These are phyloP conservation scores for Adenanthera pavonina DNA, from an alignment of 306 rosid genomes.

Conservation along the genomic window DNA sequence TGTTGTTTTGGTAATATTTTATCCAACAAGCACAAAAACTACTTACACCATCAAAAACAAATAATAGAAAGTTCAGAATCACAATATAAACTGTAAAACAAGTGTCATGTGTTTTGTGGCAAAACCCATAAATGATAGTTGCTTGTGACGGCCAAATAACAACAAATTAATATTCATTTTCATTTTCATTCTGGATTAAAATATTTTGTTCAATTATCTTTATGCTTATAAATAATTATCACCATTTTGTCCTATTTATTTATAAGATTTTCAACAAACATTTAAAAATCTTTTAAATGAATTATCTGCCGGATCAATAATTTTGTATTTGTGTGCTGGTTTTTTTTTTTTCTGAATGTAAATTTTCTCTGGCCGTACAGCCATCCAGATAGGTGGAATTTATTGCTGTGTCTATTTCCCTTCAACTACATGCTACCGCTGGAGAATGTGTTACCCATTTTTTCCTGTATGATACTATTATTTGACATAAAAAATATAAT, in stretches of 20 bases:
- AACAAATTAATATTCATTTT: not conserved
- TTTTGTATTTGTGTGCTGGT: not conserved
- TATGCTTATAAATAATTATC: not conserved
- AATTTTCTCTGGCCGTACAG: not conserved
- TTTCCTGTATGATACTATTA: too few relatives aligned
- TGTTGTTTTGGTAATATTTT: not conserved
- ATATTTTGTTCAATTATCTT: not conserved
- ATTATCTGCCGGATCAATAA: not conserved
- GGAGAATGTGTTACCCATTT: too few relatives aligned
- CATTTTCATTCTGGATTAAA: not conserved
- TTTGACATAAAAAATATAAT: too few relatives aligned
- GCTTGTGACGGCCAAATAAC: too few relatives aligned
- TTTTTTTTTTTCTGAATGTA: not conserved
- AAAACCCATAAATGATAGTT: not conserved
- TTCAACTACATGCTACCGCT: too few relatives aligned
- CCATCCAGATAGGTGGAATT: too few relatives aligned
- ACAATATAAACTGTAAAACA: not conserved
- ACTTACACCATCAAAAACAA: not conserved
- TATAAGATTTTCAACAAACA: not conserved
- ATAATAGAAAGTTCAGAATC: not conserved
- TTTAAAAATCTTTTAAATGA: not conserved
- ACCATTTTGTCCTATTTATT: not conserved
- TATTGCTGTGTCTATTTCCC: too few relatives aligned
- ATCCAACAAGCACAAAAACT: not conserved
- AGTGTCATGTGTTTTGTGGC: slow-evolving; percentile 1